phyloP scores from a whole-genome alignment of 345 rosid species.

The Noccaea caerulescens region DNA sequence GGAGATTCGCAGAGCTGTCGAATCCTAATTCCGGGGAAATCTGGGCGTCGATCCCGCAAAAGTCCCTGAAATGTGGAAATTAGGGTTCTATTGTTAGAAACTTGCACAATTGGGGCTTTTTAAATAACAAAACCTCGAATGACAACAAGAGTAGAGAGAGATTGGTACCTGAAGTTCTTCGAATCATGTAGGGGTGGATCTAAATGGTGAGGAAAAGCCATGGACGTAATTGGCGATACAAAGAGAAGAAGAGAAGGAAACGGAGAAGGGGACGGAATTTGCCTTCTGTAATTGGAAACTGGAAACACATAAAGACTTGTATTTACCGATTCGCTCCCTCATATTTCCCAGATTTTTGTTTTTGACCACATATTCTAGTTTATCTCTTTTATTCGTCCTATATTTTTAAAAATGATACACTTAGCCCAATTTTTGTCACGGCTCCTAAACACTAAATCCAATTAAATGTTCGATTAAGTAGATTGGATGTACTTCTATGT shows the following conservation, averaged over 20 bases:
- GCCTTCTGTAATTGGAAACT: constrained; percentile 22
- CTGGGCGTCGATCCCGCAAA: constrained; percentile 56
- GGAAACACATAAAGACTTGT: neutral
- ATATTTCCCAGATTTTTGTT: neutral
- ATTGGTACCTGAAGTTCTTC: constrained; percentile 55
- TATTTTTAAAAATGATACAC: neutral
- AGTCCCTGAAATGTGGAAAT: constrained; percentile 47
- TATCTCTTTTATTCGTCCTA: neutral
- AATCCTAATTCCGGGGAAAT: constrained; percentile 54
- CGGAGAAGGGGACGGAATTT: constrained; percentile 32
- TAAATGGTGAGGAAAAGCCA: constrained; percentile 69
- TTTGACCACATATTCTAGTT: neutral
- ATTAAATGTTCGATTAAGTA: no score
- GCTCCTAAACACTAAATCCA: no score
- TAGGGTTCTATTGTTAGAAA: constrained; percentile 27
- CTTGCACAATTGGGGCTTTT: constrained; percentile 38
- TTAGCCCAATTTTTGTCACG: no score
- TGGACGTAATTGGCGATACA: constrained; percentile 42
- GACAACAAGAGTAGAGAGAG: neutral
- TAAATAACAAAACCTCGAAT: neutral
- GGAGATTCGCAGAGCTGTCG: constrained; percentile 48
- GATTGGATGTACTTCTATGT: no score
- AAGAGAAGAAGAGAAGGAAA: constrained; percentile 14
- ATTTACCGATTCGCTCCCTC: constrained; percentile 15
- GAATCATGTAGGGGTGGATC: constrained; percentile 57